Base-by-base conservation (phyloP, 1,284 basidiomycete species). In the Hypsizygus ulmarius region DNA sequence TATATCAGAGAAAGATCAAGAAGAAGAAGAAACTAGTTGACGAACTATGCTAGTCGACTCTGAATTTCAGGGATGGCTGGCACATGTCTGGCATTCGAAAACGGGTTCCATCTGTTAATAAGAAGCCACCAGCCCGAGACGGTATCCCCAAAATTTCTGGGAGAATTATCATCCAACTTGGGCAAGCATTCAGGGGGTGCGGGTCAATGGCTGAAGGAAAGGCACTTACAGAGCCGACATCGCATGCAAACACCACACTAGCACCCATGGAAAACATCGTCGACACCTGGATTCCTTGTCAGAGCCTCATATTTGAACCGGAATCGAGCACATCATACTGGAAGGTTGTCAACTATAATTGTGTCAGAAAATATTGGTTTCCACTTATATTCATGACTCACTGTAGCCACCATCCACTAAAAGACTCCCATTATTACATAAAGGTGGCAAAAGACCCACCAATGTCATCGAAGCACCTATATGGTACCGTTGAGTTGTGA, bases 81-180 rank as follows among this genome's bases (percentile, higher is more conserved):
- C 6, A 98, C 84, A 50, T 79, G 83, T 52, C 82, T 75, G 42
- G 87, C 82, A 60, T 81, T 85, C 34, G 89, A 90, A 64, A 95
- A 95, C 0, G 93, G 93, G 64, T 95, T 95, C 82, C 84, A 97
- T 50, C 93, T 77, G 66, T 96, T 97, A 50, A 99, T 66, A 48
- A 98, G 74, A 12, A 99, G 80, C 92, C 93, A 98, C 87, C 93
- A 97, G 16, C 97, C 97, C 2, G 95, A 97, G 0, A 99, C 79
- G 0, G 91, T 88, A 61, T 99, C 97, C 4, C 96, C 95, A 65
- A 96, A 98, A 58, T 90, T 87, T 34, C 96, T 80, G 0, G 95
- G 93, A 1, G 90, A 93, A 52, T 96, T 98, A 64, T 99, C 97
- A 63, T 98, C 95, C 48, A 94, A 71, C 88, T 68, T 34, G 32